phyloP scores from a whole-genome alignment of 169 alveolate species.

The Plasmodium gaboni region DNA sequence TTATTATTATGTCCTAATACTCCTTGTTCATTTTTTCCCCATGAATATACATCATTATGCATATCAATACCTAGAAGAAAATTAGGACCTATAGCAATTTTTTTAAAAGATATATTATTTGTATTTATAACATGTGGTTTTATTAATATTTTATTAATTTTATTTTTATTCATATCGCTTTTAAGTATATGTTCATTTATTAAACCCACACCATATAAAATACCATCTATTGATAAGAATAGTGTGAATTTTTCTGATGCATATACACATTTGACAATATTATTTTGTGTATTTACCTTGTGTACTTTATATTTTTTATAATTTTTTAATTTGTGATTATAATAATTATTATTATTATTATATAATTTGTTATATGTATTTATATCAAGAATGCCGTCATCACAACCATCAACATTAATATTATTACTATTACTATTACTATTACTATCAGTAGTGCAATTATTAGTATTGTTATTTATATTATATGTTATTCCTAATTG shows the following conservation, averaged over 20 bases:
- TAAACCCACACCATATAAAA: constrained; percentile 57
- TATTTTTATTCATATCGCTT: constrained; percentile 16
- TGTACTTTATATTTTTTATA: constrained; percentile 13
- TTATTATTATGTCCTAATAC: constrained; percentile 35
- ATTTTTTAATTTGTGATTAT: not conserved
- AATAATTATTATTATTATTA: not conserved
- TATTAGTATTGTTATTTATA: not conserved
- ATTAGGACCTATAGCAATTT: constrained; percentile 35
- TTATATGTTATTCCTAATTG: constrained; percentile 38
- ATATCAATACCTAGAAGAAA: constrained; percentile 38
- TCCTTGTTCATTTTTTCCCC: constrained; percentile 45
- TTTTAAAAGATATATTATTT: constrained; percentile 68
- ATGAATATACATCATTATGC: constrained; percentile 44
- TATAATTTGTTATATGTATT: too few species aligned
- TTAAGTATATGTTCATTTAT: constrained; percentile 54
- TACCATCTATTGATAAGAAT: constrained; percentile 45
- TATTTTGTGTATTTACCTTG: constrained; percentile 39
- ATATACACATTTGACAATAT: constrained; percentile 45
- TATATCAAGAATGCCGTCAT: not conserved
- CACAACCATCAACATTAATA: not conserved
- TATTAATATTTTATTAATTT: constrained; percentile 19
- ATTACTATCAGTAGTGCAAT: too few species aligned
- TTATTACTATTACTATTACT: too few species aligned
- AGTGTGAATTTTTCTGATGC: constrained; percentile 40
- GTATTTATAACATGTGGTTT: constrained; percentile 52